Base-by-base conservation (phyloP, 108 stramenopile species). In the Craspedostauros australis region DNA sequence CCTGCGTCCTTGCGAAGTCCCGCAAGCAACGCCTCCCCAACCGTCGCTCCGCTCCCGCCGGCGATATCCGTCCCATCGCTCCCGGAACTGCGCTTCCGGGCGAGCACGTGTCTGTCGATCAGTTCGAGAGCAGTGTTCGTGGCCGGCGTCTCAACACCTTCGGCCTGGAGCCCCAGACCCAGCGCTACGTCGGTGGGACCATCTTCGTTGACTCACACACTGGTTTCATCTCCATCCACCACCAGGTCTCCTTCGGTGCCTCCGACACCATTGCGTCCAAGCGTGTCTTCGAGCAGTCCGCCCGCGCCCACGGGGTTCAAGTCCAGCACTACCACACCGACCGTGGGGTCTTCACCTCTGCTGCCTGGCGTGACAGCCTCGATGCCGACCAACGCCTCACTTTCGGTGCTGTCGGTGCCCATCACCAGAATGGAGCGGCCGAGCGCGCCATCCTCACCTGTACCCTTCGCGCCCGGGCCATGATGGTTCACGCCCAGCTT, bases 351-450 rank as follows among this genome's bases (percentile, higher is more conserved):
- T 79, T 70, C 36, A 42, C 23, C 0, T 56, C 70, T 9, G 29
- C 23, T 12, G 62, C 22, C 32, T 41, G 60, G 50, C 19, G 33
- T 2, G 57, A 56, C 24, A 23, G 19, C 9, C 1, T 9, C 39
- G 26, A 40, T 57, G 20, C 26, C 15, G 39, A 44, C 0, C 78
- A 75, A 45, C 46, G 24, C 11, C 15, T 62, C 5, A 30, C 16
- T 1, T 66, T 70, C 38, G 44, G 48, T 15, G 70, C 76, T 4
- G 70, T 75, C 15, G 69, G 76, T n/a, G 73, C 80, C 0, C 75
- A 75, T 37, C 75, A 82, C 43, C 80, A 82, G 41, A 82, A 82
- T 57, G 70, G 69, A 12, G 40, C 58, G 9, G 80, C 75, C 14
- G 75, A 81, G 24, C 44, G 68, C 0, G 64, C 59, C 20, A 70